A percentile compares a stretch with the other conserved stretches of the same genome.
These are phyloP conservation scores for Tricharina praecox DNA, from an alignment of 495 filamentous ascomycete genomes.

Conservation along the genomic window DNA sequence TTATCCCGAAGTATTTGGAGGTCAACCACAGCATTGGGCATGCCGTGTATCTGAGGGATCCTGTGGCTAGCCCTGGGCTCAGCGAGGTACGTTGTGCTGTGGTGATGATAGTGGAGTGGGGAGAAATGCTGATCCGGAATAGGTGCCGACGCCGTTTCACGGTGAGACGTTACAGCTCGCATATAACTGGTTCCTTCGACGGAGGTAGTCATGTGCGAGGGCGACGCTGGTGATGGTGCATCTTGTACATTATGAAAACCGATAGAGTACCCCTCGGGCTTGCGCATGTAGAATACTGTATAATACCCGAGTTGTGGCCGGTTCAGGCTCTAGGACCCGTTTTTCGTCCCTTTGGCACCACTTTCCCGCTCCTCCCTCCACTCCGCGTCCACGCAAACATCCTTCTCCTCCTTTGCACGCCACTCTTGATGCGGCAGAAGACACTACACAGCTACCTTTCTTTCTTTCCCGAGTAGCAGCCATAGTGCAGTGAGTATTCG, in stretches of 20 bases:
- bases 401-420: too few relatives aligned
- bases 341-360: too few relatives aligned
- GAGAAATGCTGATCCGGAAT: slow-evolving; percentile 6
- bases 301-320: too few relatives aligned
- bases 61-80: slow-evolving; percentile 72
- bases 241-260: slow-evolving; percentile 2
- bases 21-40: slow-evolving; percentile 93
- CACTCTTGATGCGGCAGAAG: too few relatives aligned
- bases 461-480: too few relatives aligned
- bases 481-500: too few relatives aligned
- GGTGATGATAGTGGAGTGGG: neutral
- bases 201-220: slow-evolving; percentile 39
- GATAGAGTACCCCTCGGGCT: slow-evolving; percentile 7
- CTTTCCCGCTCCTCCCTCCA: too few relatives aligned
- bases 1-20: slow-evolving; percentile 88
- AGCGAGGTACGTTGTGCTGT: slow-evolving; percentile 40
- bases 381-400: too few relatives aligned
- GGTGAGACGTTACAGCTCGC: slow-evolving; percentile 49
- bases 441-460: too few relatives aligned
- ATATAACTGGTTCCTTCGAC: slow-evolving; percentile 84
- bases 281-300: too few relatives aligned
- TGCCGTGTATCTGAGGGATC: slow-evolving; percentile 87
- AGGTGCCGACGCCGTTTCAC: slow-evolving; percentile 64
- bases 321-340: too few relatives aligned
- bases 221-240: neutral